Conservation (phyloP, 2,329 filamentous ascomycete species). For the Cercospora brassicicola region DNA sequence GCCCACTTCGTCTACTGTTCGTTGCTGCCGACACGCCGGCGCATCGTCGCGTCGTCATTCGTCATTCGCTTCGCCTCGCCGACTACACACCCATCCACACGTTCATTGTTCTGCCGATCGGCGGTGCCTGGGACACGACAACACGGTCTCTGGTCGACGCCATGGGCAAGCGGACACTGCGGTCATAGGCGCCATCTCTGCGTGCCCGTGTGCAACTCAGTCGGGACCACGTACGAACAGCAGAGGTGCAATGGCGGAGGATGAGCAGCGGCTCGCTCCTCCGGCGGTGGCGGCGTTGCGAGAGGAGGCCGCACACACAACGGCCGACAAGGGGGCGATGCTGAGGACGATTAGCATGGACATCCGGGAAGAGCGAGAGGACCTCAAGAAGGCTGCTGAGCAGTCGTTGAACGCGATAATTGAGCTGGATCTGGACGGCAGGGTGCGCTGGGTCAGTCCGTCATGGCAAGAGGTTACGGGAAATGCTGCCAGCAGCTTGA, state of each 20-base stretch:
- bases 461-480: slow-evolving; percentile 95
- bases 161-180: slow-evolving; percentile 23
- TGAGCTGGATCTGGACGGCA: slow-evolving; percentile 86
- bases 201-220: slow-evolving; percentile 14
- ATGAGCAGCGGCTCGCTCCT: slow-evolving; percentile 40
- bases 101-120: slow-evolving; percentile 7
- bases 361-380: slow-evolving; percentile 88
- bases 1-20: background rate
- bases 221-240: slow-evolving; percentile 4
- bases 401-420: slow-evolving; percentile 96
- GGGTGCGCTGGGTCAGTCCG: slow-evolving; percentile 92
- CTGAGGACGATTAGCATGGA: slow-evolving; percentile 74
- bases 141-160: slow-evolving; percentile 16
- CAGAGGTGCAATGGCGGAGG: slow-evolving; percentile 16
- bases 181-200: slow-evolving; percentile 23
- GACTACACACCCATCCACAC: slow-evolving; percentile 3
- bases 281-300: slow-evolving; percentile 48
- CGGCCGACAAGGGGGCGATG: slow-evolving; percentile 44
- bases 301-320: slow-evolving; percentile 40
- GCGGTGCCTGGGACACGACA: slow-evolving; percentile 4
- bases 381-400: slow-evolving; percentile 91
- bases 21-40: slow-evolving; percentile 1
- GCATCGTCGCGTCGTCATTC: background rate
- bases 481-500: slow-evolving; percentile 68
- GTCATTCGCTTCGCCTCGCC: slow-evolving; percentile 3